phyloP scores from a whole-genome alignment of 768 basidiomycete genomes.

The Gyrodon lividus region DNA sequence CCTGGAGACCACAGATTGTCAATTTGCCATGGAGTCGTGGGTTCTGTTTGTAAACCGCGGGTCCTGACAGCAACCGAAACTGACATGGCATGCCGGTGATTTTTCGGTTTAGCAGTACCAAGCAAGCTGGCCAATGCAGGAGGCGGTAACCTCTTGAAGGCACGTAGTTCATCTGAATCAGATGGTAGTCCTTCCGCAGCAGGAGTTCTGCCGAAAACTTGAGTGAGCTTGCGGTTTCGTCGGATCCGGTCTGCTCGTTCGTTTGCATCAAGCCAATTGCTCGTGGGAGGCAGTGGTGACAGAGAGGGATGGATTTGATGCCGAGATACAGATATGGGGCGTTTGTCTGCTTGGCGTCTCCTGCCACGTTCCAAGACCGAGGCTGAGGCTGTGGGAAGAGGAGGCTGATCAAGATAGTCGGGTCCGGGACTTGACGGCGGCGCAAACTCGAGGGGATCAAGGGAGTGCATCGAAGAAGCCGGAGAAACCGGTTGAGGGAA shows the following conservation, averaged over 20 bases:
- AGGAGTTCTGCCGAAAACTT: conserved; percentile 73
- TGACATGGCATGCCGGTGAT: conserved; percentile 33
- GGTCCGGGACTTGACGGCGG: conserved; percentile 14
- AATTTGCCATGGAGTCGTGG: conserved; percentile 35
- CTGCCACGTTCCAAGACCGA: conserved; percentile 39
- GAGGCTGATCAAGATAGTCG: conserved; percentile 34
- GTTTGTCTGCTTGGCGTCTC: conserved; percentile 21
- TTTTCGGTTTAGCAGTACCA: conserved; percentile 24
- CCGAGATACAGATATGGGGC: conserved; percentile 32
- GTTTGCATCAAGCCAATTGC: conserved; percentile 60
- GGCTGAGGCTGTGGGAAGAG: conserved; percentile 47
- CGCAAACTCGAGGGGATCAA: conserved; percentile 30
- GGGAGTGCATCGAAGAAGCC: conserved; percentile 29
- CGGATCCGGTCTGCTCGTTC: conserved; percentile 72
- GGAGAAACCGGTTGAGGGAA: conserved; percentile 18
- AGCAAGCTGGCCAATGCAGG: conserved; percentile 28
- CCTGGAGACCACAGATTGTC: conserved; percentile 29
- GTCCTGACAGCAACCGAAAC: conserved; percentile 25
- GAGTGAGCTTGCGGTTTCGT: conserved; percentile 76
- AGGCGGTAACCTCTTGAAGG: conserved; percentile 22
- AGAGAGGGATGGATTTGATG: conserved; percentile 8
- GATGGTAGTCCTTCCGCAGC: conserved; percentile 37
- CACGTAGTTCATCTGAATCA: conserved; percentile 26
- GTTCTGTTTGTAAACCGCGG: conserved; percentile 21
- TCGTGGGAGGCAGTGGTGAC: conserved; percentile 55